Evolutionary conservation across 1,284 basidiomycete genomes (phyloP).

Genomic region (Moniliophthora roreri): DNA sequence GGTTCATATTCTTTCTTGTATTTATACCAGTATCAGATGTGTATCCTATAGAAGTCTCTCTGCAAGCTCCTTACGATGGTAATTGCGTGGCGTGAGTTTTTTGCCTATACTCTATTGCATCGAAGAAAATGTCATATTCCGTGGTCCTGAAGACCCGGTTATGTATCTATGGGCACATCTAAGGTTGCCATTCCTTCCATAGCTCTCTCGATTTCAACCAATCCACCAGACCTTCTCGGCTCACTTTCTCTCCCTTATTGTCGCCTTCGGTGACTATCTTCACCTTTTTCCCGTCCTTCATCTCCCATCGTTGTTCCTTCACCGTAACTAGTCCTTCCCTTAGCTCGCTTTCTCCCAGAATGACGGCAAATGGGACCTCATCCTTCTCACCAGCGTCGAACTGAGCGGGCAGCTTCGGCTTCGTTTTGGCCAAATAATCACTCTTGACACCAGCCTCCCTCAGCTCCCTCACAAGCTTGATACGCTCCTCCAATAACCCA

Average conservation of each 20-base stretch:
- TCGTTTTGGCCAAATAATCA: conserved; percentile 92
- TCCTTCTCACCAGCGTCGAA: conserved; percentile 93
- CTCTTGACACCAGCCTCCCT: conserved; percentile 91
- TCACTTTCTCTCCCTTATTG: conserved; percentile 70
- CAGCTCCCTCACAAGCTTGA: conserved; percentile 80
- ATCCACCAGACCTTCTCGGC: conserved; percentile 64
- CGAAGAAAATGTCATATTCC: no score
- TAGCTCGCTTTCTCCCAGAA: conserved; percentile 87
- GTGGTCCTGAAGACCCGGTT: no score
- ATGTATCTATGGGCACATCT: not conserved
- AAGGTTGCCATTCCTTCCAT: conserved; percentile 42
- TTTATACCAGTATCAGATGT: no score
- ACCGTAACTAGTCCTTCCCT: conserved; percentile 84
- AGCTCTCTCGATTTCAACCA: conserved; percentile 62
- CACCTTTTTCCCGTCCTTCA: conserved; percentile 69
- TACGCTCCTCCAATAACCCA: conserved; percentile 85
- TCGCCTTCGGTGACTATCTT: conserved; percentile 55
- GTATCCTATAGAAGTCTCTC: no score
- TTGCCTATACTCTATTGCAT: no score
- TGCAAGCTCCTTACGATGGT: no score
- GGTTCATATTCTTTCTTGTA: no score
- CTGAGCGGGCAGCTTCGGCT: conserved; percentile 86
- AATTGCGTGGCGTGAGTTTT: no score
- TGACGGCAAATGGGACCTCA: conserved; percentile 88
- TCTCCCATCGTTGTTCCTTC: conserved; percentile 89